Evolutionary conservation across 139 green algal species (phyloP), one percentile per base, ranked within the genome.

Genomic region (Coccomyxa sp.): DNA sequence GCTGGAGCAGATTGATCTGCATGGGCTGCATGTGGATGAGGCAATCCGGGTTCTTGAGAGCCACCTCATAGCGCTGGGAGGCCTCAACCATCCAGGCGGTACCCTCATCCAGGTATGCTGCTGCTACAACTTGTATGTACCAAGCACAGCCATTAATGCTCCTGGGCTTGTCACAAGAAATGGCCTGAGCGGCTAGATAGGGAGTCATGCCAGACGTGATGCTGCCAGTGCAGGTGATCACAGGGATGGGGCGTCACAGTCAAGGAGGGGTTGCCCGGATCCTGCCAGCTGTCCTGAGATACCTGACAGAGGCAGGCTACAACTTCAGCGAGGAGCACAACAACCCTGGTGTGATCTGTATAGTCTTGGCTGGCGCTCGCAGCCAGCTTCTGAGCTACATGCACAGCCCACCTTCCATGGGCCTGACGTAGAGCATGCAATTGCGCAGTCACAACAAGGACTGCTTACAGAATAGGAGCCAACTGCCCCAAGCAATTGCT

Each of bases 221-320:
- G 8, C 34, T 36, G 29, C 3, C 24, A 38, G 7, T 77, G 41
- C 78, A 86, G 39, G 82, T 86, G 33, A 78, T 86, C 54, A 83
- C 78, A 0, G 82, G 82, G 0, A 16, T 79, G n/a, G 82, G 82
- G 6, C 70, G 58, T 22, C 82, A 86, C 74, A 88, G 84, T 68
- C 37, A 68, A 4, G 73, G 68, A 39, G 84, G 84, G 27, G 68
- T 77, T 44, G 75, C 84, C 7, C 75, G 73, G 5, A 77, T 88
- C 5, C 69, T 88, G 76, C 84, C 84, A 16, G 84, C 84, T 39
- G 84, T 88, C 34, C 38, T 88, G 6, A 36, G 76, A 0, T 88
- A 88, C 74, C 54, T 88, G 16, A 76, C 54, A 16, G 81, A 88
- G 36, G 74, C 78, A 8, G 77, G 81, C 12, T 82, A 79, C 64